Evolutionary conservation across 1,284 basidiomycete species (phyloP).

Genomic region (Ganoderma boninense): DNA sequence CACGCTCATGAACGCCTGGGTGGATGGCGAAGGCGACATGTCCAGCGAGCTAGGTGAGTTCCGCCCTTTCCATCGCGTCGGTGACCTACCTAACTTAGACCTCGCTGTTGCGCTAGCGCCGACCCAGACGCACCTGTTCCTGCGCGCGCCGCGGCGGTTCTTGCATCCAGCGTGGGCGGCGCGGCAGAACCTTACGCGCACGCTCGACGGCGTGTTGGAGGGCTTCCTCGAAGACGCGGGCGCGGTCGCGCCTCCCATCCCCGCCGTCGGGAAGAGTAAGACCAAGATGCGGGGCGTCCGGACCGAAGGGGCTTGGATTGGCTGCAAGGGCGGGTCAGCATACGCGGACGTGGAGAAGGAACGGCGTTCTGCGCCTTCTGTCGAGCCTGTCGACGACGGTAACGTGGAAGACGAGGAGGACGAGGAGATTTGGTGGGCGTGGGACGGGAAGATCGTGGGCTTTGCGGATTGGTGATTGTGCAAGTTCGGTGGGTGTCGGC

Average conservation of each 20-base stretch:
- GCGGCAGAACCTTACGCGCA: conserved; percentile 59
- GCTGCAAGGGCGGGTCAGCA: conserved; percentile 38
- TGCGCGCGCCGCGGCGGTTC: conserved; percentile 77
- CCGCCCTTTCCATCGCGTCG: no score
- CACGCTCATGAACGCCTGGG: conserved; percentile 61
- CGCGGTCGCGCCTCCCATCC: not conserved
- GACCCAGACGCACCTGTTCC: conserved; percentile 72
- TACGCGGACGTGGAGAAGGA: conserved; percentile 21
- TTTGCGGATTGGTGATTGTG: conserved; percentile 69
- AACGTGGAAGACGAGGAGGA: conserved; percentile 55
- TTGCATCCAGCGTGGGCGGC: conserved; percentile 77
- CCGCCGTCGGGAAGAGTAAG: conserved; percentile 26
- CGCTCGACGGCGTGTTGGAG: conserved; percentile 43
- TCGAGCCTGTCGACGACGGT: not conserved
- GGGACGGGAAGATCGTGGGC: conserved; percentile 77
- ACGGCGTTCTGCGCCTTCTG: conserved; percentile 8
- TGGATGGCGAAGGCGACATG: conserved; percentile 66
- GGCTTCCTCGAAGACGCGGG: conserved; percentile 49
- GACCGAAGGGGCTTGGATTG: conserved; percentile 70
- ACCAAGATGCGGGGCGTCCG: conserved; percentile 38
- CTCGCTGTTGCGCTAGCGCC: no score
- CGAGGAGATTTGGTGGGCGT: conserved; percentile 84
- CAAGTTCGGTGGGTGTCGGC: not conserved
- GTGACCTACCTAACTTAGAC: no score
- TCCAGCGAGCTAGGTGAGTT: conserved; percentile 65